Conservation (phyloP, 192 early-diverging fungal genomes). For the Gamsiella multidivaricata region DNA sequence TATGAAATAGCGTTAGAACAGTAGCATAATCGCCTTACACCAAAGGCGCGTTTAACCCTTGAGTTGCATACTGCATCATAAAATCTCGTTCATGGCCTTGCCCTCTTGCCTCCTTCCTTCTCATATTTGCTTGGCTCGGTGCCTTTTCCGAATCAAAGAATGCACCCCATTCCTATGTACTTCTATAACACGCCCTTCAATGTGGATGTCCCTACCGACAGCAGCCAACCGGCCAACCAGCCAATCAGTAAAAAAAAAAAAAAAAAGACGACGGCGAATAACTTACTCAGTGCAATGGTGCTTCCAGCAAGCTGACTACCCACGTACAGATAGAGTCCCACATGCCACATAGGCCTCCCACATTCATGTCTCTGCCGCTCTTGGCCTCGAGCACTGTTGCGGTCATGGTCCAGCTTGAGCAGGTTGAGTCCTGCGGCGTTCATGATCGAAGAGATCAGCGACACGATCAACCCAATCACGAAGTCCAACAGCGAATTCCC, state of each 20-base stretch:
- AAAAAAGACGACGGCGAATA: background rate
- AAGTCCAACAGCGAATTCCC: constrained; percentile 43
- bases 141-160: too few species aligned
- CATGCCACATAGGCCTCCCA: constrained; percentile 68
- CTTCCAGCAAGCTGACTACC: constrained; percentile 63
- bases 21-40: too few species aligned
- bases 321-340: constrained; percentile 69
- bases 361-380: constrained; percentile 63
- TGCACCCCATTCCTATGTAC: too few species aligned
- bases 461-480: constrained; percentile 56
- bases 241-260: background rate
- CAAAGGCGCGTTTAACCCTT: too few species aligned
- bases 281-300: constrained; percentile 68
- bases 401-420: constrained; percentile 67
- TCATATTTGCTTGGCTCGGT: background rate
- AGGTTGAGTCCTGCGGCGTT: constrained; percentile 68
- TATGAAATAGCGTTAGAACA: too few species aligned
- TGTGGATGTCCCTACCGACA: too few species aligned
- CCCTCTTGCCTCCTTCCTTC: too few species aligned
- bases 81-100: too few species aligned
- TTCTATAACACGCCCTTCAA: too few species aligned
- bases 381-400: constrained; percentile 45
- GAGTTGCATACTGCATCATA: too few species aligned
- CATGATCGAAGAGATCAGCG: constrained; percentile 56
- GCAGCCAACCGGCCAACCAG: too few species aligned